phyloP scores from a whole-genome alignment of 345 rosid species.

The Zanthoxylum bungeanum region DNA sequence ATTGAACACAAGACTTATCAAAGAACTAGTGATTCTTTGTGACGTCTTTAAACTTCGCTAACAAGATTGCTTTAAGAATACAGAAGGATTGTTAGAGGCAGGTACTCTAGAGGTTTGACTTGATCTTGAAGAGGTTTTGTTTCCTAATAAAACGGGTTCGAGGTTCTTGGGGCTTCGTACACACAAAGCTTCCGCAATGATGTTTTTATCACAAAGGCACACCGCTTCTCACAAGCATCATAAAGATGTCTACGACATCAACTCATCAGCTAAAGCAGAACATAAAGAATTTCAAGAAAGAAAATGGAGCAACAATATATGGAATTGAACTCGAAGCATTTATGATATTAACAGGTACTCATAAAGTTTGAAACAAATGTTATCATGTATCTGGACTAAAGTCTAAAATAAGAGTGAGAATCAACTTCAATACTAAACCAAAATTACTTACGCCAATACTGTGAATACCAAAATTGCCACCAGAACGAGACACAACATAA shows the following conservation, averaged over 20 bases:
- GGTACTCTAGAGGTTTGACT: too few species aligned
- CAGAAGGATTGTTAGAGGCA: too few species aligned
- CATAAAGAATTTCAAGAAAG: background rate
- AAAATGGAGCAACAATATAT: background rate
- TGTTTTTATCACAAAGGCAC: too few species aligned
- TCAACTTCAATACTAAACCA: background rate
- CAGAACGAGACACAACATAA: slow-evolving; percentile 61
- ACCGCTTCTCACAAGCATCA: background rate
- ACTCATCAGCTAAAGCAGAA: background rate
- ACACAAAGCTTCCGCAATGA: too few species aligned
- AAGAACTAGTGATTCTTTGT: too few species aligned
- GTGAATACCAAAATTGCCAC: slow-evolving; percentile 84
- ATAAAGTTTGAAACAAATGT: background rate
- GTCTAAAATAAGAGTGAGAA: background rate
- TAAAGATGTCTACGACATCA: background rate
- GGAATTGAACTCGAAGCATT: background rate
- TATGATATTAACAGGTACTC: background rate
- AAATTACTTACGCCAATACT: slow-evolving; percentile 81
- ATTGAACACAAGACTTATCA: too few species aligned
- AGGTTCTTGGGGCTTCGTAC: too few species aligned
- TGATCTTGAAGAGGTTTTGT: too few species aligned
- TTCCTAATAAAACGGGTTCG: too few species aligned
- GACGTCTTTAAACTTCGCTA: too few species aligned
- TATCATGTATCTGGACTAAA: background rate
- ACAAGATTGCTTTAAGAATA: too few species aligned